Evolutionary conservation across 129 eudicot genomes (phyloP).

Genomic region (Saussurea involucrata): DNA sequence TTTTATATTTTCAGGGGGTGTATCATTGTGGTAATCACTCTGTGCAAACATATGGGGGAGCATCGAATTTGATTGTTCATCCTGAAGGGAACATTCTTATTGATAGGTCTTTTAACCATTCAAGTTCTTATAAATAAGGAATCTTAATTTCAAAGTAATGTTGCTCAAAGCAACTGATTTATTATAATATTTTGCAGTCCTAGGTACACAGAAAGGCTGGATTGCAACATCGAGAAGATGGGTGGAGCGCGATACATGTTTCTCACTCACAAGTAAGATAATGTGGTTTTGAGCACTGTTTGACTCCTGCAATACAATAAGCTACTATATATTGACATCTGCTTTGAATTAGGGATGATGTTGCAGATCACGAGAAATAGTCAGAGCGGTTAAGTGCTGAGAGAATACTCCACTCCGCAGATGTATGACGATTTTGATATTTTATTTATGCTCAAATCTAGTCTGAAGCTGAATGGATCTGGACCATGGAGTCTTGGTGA

Average conservation of each 20-base stretch:
- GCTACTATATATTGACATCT: neutral
- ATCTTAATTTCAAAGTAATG: neutral
- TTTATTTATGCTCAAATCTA: neutral
- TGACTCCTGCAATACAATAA: neutral
- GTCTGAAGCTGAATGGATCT: slow-evolving; percentile 48
- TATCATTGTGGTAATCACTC: slow-evolving; percentile 86
- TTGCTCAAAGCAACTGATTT: neutral
- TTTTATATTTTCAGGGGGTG: slow-evolving; percentile 54
- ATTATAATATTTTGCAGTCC: slow-evolving; percentile 47
- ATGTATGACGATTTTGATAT: slow-evolving; percentile 26
- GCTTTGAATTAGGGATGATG: slow-evolving; percentile 62
- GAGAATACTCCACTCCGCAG: slow-evolving; percentile 61
- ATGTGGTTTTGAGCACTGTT: neutral
- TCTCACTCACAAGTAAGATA: slow-evolving; percentile 72
- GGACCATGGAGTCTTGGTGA: slow-evolving; percentile 72
- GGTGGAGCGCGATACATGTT: slow-evolving; percentile 84
- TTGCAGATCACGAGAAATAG: slow-evolving; percentile 79
- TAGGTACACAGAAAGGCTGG: slow-evolving; percentile 53
- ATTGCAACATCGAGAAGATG: slow-evolving; percentile 50
- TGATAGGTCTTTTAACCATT: slow-evolving; percentile 45
- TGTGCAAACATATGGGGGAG: slow-evolving; percentile 63
- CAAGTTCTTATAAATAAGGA: neutral
- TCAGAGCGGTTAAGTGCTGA: slow-evolving; percentile 46
- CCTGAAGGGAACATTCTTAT: slow-evolving; percentile 72
- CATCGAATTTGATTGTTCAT: slow-evolving; percentile 65